Percentiles rank a stretch among this genome's conserved stretches.
These are phyloP conservation scores for Tolypocladium nubicola DNA, from an alignment of 2,329 filamentous ascomycete species.

Conservation along the genomic window DNA sequence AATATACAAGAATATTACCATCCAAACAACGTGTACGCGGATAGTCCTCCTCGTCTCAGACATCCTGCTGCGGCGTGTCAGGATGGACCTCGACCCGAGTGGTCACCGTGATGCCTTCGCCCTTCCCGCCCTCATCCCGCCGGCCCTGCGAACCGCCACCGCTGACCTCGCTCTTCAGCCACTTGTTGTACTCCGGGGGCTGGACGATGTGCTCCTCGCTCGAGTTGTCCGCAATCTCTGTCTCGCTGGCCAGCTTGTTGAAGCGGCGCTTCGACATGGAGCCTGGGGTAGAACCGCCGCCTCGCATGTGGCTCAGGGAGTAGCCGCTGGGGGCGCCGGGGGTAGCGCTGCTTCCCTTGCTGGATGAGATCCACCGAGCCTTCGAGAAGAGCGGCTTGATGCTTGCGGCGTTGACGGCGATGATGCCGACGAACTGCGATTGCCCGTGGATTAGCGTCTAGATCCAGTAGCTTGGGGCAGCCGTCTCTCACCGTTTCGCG, in stretches of 20 bases:
- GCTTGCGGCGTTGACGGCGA: conserved; percentile 29
- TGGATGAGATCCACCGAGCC: conserved; percentile 20
- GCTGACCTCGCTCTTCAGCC: not conserved
- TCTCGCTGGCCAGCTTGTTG: conserved; percentile 6
- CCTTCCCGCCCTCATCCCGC: not conserved
- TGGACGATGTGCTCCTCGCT: conserved; percentile 21
- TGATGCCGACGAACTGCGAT: conserved; percentile 30
- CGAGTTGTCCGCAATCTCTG: conserved; percentile 16
- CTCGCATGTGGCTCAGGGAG: conserved; percentile 14
- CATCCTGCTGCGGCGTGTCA: not conserved
- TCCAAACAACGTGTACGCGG: not conserved
- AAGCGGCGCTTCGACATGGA: not conserved
- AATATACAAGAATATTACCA: not conserved
- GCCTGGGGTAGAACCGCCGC: not conserved
- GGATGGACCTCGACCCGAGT: not conserved
- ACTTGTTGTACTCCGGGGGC: not conserved
- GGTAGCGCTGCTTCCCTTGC: conserved; percentile 17
- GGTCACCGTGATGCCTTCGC: not conserved
- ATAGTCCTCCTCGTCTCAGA: not conserved
- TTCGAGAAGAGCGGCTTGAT: conserved; percentile 28
- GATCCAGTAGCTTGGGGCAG: not conserved
- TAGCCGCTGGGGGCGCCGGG: conserved; percentile 4
- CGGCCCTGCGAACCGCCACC: not conserved
- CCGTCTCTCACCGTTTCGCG: conserved; percentile 25
- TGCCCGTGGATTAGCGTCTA: not conserved